phyloP scores from a whole-genome alignment of 202 grass and related monocot genomes.

The Zizania palustris region DNA sequence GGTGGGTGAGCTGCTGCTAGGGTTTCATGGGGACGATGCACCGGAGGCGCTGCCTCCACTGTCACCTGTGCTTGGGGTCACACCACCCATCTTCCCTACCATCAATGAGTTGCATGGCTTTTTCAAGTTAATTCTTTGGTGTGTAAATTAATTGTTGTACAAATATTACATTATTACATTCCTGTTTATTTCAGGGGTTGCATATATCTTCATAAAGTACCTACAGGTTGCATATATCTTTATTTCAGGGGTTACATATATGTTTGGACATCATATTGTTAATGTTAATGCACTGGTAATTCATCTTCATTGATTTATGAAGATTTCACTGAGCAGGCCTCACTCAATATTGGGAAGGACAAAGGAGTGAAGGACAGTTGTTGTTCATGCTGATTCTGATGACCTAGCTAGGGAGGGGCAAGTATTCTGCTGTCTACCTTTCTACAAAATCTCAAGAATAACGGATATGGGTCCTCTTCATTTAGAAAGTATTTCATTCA shows the following conservation, averaged over 20 bases:
- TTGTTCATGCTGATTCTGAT: constrained; percentile 75
- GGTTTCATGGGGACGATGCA: constrained; percentile 63
- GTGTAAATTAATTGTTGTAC: neutral
- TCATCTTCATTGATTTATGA: constrained; percentile 36
- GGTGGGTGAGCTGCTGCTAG: constrained; percentile 86
- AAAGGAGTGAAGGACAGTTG: no score
- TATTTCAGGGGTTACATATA: no score
- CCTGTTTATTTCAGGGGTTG: constrained; percentile 54
- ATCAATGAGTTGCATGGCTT: constrained; percentile 81
- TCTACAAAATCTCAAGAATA: no score
- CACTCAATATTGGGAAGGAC: constrained; percentile 71
- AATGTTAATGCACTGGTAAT: constrained; percentile 16
- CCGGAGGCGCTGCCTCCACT: constrained; percentile 47
- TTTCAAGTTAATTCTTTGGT: constrained; percentile 44
- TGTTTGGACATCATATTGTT: neutral
- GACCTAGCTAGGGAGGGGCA: constrained; percentile 71
- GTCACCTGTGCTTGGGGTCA: constrained; percentile 51
- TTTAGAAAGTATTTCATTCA: constrained; percentile 4
- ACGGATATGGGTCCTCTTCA: neutral
- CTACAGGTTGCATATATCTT: constrained; percentile 53
- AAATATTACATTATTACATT: neutral
- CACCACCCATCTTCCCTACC: constrained; percentile 73
- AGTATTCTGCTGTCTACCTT: constrained; percentile 23
- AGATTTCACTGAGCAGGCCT: constrained; percentile 62
- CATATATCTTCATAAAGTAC: constrained; percentile 67